Conservation (phyloP, 352 stramenopile genomes). For the Pythium apleroticum region DNA sequence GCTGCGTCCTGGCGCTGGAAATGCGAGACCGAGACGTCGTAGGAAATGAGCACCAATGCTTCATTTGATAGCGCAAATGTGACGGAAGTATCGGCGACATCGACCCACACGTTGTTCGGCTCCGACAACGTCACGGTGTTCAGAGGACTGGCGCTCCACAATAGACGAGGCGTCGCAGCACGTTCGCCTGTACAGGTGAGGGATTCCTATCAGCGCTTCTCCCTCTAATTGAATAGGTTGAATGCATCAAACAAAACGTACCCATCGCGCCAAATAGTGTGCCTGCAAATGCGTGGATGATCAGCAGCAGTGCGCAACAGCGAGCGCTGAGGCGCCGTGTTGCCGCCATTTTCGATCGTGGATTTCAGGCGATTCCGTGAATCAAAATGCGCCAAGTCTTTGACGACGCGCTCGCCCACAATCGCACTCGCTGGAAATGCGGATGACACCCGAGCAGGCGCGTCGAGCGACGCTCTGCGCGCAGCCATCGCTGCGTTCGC, state of each 20-base stretch:
- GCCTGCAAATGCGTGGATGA: background rate
- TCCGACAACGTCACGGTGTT: conserved; percentile 21
- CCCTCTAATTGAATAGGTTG: background rate
- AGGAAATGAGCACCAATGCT: conserved; percentile 61
- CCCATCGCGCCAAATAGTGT: background rate
- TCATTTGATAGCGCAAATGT: conserved; percentile 53
- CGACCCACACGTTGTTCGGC: conserved; percentile 45
- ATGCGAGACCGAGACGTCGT: conserved; percentile 65
- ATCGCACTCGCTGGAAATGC: conserved; percentile 6
- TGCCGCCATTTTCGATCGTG: background rate
- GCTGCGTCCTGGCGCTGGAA: conserved; percentile 25
- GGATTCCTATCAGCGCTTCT: background rate
- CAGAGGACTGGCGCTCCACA: conserved; percentile 67
- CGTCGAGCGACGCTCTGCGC: background rate
- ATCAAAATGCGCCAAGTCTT: background rate
- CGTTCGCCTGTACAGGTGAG: conserved; percentile 6
- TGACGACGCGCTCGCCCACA: background rate
- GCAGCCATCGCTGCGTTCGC: conserved; percentile 2
- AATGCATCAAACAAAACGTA: background rate
- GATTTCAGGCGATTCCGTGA: background rate
- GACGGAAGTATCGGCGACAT: conserved; percentile 55
- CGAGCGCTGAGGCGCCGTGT: background rate
- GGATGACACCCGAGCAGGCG: conserved; percentile 5
- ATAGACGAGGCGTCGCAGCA: conserved; percentile 41
- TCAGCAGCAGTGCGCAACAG: background rate